Conservation (phyloP, 768 basidiomycete species). For the Thelephora aurantiotincta region DNA sequence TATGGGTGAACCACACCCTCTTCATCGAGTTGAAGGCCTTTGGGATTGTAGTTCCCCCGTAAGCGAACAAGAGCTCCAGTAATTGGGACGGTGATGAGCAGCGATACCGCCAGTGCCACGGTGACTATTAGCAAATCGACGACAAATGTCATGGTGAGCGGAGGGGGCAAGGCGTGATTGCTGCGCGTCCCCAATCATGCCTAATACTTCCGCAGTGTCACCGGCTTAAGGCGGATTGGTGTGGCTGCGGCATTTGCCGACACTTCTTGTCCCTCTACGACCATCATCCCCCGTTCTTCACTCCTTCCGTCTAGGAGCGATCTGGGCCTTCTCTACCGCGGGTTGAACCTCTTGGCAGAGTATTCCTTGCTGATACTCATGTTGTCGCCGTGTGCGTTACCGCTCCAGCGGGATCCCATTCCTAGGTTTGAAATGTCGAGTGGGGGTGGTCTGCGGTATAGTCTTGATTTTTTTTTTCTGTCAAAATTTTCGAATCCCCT, state of each 20-base stretch:
- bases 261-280: constrained; percentile 14
- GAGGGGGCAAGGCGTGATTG: constrained; percentile 2
- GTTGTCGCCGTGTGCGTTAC: background rate
- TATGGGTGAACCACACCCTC: constrained; percentile 67
- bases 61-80: constrained; percentile 58
- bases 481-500: no score
- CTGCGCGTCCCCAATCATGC: background rate
- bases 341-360: background rate
- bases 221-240: constrained; percentile 4
- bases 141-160: constrained; percentile 11
- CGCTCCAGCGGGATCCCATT: no score
- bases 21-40: constrained; percentile 65
- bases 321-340: background rate
- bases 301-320: background rate
- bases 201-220: background rate
- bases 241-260: constrained; percentile 9
- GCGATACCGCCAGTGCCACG: constrained; percentile 41
- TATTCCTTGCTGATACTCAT: background rate
- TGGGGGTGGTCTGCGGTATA: no score
- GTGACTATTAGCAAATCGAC: constrained; percentile 28
- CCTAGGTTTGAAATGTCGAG: no score
- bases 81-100: constrained; percentile 36
- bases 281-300: constrained; percentile 13
- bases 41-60: constrained; percentile 78
- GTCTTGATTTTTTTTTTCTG: no score